A percentile compares a stretch with the other conserved stretches of the same genome.
phyloP scores from a whole-genome alignment of 2,329 filamentous ascomycete species.

The Colletotrichum neosansevieriae region DNA sequence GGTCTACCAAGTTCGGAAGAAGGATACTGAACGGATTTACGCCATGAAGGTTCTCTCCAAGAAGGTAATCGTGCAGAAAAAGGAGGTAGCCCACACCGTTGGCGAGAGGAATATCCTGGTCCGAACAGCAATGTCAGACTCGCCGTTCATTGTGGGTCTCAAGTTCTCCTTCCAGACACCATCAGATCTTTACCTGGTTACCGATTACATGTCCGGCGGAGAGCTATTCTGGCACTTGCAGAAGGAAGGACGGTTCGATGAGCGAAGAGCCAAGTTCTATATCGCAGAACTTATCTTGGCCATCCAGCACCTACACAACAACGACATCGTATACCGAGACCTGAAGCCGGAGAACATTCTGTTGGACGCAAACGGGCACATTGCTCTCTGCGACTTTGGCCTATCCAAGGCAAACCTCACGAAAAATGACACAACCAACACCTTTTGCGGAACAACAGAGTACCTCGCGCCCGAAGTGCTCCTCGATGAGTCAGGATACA shows the following conservation, averaged over 20 bases:
- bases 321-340: constrained; percentile 98
- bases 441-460: constrained; percentile 98
- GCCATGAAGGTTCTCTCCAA: constrained; percentile 99
- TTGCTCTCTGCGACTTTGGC: constrained; percentile 97
- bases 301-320: constrained; percentile 93
- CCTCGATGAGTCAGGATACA: constrained; percentile 96
- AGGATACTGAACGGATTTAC: constrained; percentile 94
- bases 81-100: constrained; percentile 96
- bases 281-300: constrained; percentile 97
- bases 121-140: constrained; percentile 93
- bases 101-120: constrained; percentile 98
- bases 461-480: constrained; percentile 96
- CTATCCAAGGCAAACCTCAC: constrained; percentile 97
- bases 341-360: constrained; percentile 98
- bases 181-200: constrained; percentile 96
- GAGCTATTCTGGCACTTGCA: constrained; percentile 99
- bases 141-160: constrained; percentile 95
- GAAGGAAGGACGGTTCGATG: constrained; percentile 95
- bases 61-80: constrained; percentile 99
- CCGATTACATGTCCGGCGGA: constrained; percentile 99
- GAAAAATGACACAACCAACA: constrained; percentile 98
- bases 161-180: constrained; percentile 99
- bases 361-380: constrained; percentile 96
- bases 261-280: constrained; percentile 97
- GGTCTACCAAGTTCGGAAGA: constrained; percentile 98